These are phyloP conservation scores for Rhizomucor miehei DNA, from an alignment of 371 early-diverging fungal species.

Conservation along the genomic window DNA sequence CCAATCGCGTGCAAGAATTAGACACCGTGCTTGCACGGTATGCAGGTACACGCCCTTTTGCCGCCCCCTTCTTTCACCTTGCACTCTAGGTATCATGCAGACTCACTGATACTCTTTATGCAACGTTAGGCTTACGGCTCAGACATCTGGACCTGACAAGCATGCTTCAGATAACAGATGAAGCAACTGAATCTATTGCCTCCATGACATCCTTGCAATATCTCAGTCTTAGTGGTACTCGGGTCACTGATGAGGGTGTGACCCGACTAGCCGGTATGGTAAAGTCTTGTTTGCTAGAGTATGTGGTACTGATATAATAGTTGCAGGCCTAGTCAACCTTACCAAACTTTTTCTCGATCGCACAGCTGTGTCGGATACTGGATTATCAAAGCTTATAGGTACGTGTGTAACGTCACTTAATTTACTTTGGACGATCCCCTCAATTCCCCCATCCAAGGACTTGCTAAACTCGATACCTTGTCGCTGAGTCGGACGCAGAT, in stretches of 20 bases:
- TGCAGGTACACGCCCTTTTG: slow-evolving; percentile 17
- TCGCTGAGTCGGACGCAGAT: slow-evolving; percentile 25
- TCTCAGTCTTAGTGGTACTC: slow-evolving; percentile 33
- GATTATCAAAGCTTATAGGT: slow-evolving; percentile 18
- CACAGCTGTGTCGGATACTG: slow-evolving; percentile 32
- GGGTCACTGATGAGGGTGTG: slow-evolving; percentile 38
- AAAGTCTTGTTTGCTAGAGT: too few species aligned
- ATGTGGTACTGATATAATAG: neutral
- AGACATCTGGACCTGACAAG: slow-evolving; percentile 29
- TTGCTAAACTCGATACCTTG: slow-evolving; percentile 22
- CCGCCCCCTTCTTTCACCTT: neutral
- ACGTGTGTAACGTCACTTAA: neutral
- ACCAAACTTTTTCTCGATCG: slow-evolving; percentile 39
- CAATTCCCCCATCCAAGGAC: slow-evolving; percentile 6
- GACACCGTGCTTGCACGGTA: slow-evolving; percentile 28
- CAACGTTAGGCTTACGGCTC: slow-evolving; percentile 26
- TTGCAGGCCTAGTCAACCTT: slow-evolving; percentile 25
- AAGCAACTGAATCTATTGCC: slow-evolving; percentile 26
- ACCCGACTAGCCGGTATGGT: slow-evolving; percentile 22
- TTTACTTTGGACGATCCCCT: too few species aligned
- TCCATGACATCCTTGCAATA: slow-evolving; percentile 29
- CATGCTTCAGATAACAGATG: slow-evolving; percentile 33
- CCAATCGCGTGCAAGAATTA: slow-evolving; percentile 35
- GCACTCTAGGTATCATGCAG: too few species aligned
- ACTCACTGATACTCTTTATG: neutral